Evolutionary conservation across 805 yeast species (phyloP).

Genomic region (Lipomyces chichibuensis): DNA sequence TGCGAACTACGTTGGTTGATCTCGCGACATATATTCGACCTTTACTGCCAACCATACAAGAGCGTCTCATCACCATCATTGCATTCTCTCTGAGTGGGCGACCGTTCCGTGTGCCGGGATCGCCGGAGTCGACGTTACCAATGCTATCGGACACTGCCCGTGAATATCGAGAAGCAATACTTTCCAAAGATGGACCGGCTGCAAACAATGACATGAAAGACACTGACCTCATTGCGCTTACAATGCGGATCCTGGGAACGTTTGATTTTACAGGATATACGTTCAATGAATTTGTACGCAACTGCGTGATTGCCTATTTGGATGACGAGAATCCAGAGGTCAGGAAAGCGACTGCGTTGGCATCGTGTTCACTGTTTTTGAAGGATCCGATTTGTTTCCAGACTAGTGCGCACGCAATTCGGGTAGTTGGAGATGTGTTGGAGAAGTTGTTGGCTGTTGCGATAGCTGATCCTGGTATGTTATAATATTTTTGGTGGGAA

Average conservation of each 20-base stretch:
- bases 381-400: constrained; percentile 84
- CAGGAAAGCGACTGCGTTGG: constrained; percentile 79
- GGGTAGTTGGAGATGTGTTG: constrained; percentile 82
- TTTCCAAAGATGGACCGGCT: constrained; percentile 66
- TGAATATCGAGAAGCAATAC: constrained; percentile 74
- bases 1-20: constrained; percentile 72
- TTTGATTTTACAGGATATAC: constrained; percentile 78
- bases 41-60: constrained; percentile 70
- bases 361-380: constrained; percentile 75
- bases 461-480: constrained; percentile 70
- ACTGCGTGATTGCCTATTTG: constrained; percentile 79
- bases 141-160: constrained; percentile 58
- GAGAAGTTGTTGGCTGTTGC: constrained; percentile 79
- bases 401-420: constrained; percentile 75
- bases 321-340: constrained; percentile 80
- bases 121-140: constrained; percentile 62
- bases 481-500: neutral
- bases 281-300: constrained; percentile 82
- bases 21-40: constrained; percentile 79
- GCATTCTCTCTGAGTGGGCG: constrained; percentile 81
- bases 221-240: constrained; percentile 64
- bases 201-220: constrained; percentile 51
- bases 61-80: constrained; percentile 67
- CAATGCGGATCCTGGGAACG: constrained; percentile 71
- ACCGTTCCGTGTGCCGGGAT: constrained; percentile 80